phyloP scores from a whole-genome alignment of 1,139 yeast species.

The Suhomyces maxii region DNA sequence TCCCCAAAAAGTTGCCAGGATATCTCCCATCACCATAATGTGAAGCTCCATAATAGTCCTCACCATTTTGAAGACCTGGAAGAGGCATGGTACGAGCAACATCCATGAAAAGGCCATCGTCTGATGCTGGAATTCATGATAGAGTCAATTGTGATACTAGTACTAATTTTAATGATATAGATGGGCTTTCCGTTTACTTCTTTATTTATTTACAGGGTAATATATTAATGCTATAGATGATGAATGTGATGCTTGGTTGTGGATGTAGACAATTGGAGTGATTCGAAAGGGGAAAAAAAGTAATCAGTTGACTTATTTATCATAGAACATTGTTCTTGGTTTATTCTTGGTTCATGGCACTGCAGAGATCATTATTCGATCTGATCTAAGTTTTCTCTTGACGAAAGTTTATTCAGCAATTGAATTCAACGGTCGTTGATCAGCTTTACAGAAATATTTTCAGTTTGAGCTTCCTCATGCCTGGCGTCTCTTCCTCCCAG shows the following conservation, averaged over 20 bases:
- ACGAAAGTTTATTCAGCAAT: neutral
- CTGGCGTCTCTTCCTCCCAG: slow-evolving; percentile 44
- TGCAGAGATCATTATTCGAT: too few species aligned
- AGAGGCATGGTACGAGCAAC: neutral
- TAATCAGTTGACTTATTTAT: too few species aligned
- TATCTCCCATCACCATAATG: neutral
- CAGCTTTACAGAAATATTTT: slow-evolving; percentile 6
- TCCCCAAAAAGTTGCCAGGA: neutral
- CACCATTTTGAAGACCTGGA: neutral
- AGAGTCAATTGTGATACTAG: too few species aligned
- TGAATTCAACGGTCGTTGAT: neutral
- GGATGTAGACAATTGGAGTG: too few species aligned
- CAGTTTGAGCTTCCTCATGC: neutral
- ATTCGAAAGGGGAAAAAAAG: too few species aligned
- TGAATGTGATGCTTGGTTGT: too few species aligned
- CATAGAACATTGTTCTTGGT: too few species aligned
- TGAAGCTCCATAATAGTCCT: neutral
- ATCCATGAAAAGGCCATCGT: too few species aligned
- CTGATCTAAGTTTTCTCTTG: neutral
- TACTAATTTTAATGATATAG: too few species aligned
- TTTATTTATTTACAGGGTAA: neutral
- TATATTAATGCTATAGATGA: neutral
- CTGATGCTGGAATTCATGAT: too few species aligned
- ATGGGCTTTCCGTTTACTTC: too few species aligned
- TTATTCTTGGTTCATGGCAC: too few species aligned